Base-by-base conservation (phyloP, 306 rosid species). In the Dalbergia cochinchinensis region DNA sequence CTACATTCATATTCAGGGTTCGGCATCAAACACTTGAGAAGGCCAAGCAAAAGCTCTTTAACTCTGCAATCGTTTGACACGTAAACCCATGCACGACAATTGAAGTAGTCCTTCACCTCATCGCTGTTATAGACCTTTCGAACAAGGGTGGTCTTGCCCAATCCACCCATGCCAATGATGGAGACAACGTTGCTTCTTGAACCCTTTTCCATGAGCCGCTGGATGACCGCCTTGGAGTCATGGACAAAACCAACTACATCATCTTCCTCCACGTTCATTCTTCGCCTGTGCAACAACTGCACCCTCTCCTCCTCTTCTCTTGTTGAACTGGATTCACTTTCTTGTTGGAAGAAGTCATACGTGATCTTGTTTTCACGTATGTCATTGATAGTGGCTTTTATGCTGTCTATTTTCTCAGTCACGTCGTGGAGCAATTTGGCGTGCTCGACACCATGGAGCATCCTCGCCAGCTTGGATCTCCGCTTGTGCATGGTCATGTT, bases 91-190 rank as follows among this genome's bases (percentile, higher is more conserved):
- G 26, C 65, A 0, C 58, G 10, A 0, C 33, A 44, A 18, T 5
- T 6, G 8, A 81, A 81, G 19, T 35, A 7, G 7, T 7, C 4
- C 3, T 67, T 20, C 8, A 74, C 69, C 19, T 41, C 20, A 2
- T n/a, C 11, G 42, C 33, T 55, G 4, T 78, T 78, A 16, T 41
- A 78, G 10, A 78, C 44, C 69, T 20, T 78, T 57, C 60, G 16
- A 11, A 76, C 68, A 15, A 78, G 82, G 6, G 79, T 73, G 54
- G 80, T 73, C 34, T 80, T 80, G 7, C 84, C 84, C 33, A 64
- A 65, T 2, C 84, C 84, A 42, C 76, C 75, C 70, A 66, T 73
- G 3, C 75, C 80, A 5, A 34, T 18, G 50, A 80, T 65, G 4
- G 84, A 45, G 7, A 81, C 55, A 4, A 14, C 37, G 0, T 20